These are phyloP conservation scores for Cucurbita ficifolia DNA, from an alignment of 306 rosid species.

Conservation along the genomic window DNA sequence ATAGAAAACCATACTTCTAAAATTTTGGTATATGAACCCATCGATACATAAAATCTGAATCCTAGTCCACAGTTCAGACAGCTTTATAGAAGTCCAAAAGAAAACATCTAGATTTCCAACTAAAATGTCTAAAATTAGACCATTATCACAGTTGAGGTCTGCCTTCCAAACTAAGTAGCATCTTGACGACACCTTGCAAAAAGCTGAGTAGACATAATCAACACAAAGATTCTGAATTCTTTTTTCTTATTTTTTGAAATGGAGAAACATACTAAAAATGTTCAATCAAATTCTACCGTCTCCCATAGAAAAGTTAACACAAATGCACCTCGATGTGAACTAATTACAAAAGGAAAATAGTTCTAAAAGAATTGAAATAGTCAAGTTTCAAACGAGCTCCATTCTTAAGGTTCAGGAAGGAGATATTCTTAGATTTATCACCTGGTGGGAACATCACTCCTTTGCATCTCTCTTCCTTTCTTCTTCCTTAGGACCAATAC, in stretches of 20 bases:
- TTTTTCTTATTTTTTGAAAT: neutral
- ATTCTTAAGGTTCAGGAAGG: no score
- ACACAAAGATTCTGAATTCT: neutral
- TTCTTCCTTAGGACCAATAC: neutral
- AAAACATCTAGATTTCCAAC: neutral
- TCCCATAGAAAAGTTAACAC: neutral
- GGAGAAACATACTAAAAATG: neutral
- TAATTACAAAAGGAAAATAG: neutral
- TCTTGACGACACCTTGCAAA: neutral
- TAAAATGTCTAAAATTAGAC: neutral
- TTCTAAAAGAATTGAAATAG: neutral
- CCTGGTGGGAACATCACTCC: neutral
- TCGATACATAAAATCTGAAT: neutral
- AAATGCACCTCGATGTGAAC: neutral
- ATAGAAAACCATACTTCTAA: neutral
- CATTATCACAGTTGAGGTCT: neutral
- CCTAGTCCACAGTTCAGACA: neutral
- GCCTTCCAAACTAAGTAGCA: neutral
- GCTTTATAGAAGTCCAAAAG: neutral
- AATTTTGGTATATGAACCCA: neutral
- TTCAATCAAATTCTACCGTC: neutral
- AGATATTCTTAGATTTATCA: neutral
- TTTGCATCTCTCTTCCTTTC: neutral
- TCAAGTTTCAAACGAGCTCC: neutral
- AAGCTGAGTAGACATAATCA: neutral